Conservation (phyloP, 768 basidiomycete genomes). For the Tylopilus balloui region DNA sequence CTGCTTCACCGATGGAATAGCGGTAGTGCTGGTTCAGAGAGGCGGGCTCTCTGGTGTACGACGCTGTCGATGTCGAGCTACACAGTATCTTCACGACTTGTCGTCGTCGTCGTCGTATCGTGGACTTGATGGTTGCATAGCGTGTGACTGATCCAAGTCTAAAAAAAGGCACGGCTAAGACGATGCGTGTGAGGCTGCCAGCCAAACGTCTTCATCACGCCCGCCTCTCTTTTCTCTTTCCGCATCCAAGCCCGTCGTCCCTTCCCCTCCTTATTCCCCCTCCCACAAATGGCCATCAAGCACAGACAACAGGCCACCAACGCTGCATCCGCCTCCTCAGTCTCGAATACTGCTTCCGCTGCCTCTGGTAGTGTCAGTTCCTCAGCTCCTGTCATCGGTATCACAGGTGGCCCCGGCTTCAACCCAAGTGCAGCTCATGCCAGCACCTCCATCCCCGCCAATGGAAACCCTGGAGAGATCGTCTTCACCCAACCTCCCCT, state of each 20-base stretch:
- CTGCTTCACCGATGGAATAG: no score
- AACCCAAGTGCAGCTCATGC: slow-evolving; percentile 18
- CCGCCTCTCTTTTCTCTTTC: background rate
- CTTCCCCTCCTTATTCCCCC: background rate
- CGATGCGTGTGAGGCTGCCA: slow-evolving; percentile 15
- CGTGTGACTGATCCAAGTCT: slow-evolving; percentile 31
- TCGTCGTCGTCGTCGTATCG: no score
- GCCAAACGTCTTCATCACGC: background rate
- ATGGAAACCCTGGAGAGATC: slow-evolving; percentile 42
- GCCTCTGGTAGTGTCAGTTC: background rate
- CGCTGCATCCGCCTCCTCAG: slow-evolving; percentile 1
- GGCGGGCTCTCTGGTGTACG: no score
- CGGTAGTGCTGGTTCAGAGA: no score
- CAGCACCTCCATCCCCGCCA: slow-evolving; percentile 26
- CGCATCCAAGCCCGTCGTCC: background rate
- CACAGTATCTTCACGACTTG: no score
- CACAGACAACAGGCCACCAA: slow-evolving; percentile 24
- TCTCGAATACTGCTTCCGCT: background rate
- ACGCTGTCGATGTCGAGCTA: no score
- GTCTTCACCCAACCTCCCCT: slow-evolving; percentile 55
- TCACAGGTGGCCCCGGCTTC: slow-evolving; percentile 27
- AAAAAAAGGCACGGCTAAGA: slow-evolving; percentile 13
- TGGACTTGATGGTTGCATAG: no score
- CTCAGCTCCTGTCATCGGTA: slow-evolving; percentile 10
- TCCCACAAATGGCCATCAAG: slow-evolving; percentile 19